Conservation (phyloP, 352 stramenopile species). For the Globisporangium splendens region DNA sequence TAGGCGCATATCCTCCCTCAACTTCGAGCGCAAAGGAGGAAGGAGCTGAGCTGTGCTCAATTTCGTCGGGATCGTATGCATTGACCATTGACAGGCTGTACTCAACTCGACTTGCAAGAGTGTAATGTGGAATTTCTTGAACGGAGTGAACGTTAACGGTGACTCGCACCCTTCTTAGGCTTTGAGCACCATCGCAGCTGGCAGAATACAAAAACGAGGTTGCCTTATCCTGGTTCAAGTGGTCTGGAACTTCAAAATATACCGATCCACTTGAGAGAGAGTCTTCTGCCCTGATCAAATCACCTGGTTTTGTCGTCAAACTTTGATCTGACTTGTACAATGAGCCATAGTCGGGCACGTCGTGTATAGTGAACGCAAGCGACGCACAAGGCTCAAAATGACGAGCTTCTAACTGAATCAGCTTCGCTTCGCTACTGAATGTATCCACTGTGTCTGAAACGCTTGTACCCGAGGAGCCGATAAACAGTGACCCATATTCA, state of each 20-base stretch:
- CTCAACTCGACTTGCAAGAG: conserved; percentile 19
- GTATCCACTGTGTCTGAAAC: conserved; percentile 5
- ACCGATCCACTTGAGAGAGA: conserved; percentile 5
- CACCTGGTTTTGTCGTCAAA: not conserved
- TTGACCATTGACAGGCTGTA: conserved; percentile 17
- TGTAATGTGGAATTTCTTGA: conserved; percentile 20
- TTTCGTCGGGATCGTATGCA: conserved; percentile 24
- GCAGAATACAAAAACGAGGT: conserved; percentile 14
- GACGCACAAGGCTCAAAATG: conserved; percentile 3
- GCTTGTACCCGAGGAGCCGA: conserved; percentile 14
- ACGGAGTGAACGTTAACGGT: conserved; percentile 5
- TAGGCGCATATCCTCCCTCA: conserved; percentile 10
- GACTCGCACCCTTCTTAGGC: not conserved
- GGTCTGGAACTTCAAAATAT: conserved; percentile 8
- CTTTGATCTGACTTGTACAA: conserved; percentile 1
- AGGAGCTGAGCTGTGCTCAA: conserved; percentile 30
- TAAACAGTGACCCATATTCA: conserved; percentile 2
- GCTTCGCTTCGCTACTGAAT: not conserved
- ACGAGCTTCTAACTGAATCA: conserved; percentile 5
- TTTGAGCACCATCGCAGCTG: conserved; percentile 7
- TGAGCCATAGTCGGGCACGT: conserved; percentile 10
- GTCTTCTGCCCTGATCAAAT: not conserved
- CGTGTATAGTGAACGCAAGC: conserved; percentile 7
- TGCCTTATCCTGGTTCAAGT: conserved; percentile 1
- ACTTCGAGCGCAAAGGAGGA: conserved; percentile 17